Evolutionary conservation across 257 asterid species (phyloP), one percentile per base, ranked within the genome.

Genomic region (Ilex asprella): DNA sequence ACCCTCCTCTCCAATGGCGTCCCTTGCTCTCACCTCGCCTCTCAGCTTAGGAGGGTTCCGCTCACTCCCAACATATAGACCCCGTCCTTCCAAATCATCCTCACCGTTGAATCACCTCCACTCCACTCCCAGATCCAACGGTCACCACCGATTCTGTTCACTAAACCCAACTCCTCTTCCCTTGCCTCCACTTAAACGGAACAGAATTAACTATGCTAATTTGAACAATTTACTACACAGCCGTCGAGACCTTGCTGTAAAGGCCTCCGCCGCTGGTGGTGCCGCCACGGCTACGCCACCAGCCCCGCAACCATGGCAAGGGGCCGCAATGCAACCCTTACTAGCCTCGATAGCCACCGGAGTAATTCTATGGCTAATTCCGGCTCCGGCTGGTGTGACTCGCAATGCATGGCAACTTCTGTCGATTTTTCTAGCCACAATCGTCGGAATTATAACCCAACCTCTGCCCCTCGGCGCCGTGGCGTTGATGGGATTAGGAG

Each of bases 391-490:
- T 0, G 97, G 97, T 0, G 96, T 89, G 39, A 77, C 97, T 6
- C 72, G 82, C 14, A 77, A 57, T 51, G 97, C 99, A 5, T 89
- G 97, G 97, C 97, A 89, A 16, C 46, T 92, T 56, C 76, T 92
- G 41, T 79, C 99, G 16, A 92, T 92, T 21, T 92, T 92, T 77
- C 49, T 92, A 11, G 95, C 99, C 60, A 92, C 99, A 60, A 89
- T 92, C 11, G 89, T 92, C 2, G 99, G 99, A 44, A 89, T 92
- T 44, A 89, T 92, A 31, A 83, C 97, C 0, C 99, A 92, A 39
- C 99, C 99, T 6, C 47, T 92, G 73, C 99, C 96, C 11, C 72
- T 92, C 31, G 97, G 99, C 1, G 99, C 99, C 59, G 97, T 92
- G 32, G 97, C 99, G 2, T 58, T 92, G 15, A 66, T 89, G 82